A percentile compares a stretch with the other conserved stretches of the same genome.
Conservation (phyloP, 1,139 yeast genomes). For the Pichia sp. region DNA sequence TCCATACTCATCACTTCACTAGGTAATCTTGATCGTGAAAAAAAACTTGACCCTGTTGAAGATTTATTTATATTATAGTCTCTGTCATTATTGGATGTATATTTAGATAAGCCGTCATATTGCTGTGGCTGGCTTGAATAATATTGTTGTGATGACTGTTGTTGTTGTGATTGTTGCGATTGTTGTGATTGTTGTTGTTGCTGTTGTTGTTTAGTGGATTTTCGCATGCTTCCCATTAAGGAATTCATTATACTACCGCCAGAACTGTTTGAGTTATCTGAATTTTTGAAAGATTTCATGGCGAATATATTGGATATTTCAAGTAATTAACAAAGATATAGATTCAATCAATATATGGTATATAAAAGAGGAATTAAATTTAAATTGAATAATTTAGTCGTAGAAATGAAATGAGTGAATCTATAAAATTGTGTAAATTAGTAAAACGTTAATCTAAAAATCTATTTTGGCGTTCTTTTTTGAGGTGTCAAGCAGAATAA, state of each 20-base stretch:
- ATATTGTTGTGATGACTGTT: background rate
- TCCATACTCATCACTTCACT: conserved; percentile 9
- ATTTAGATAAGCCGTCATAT: too few relatives aligned
- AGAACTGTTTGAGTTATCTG: conserved; percentile 1
- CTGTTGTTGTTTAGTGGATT: conserved; percentile 10
- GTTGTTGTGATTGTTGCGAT: background rate
- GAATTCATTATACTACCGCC: conserved; percentile 12
- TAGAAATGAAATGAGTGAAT: too few relatives aligned
- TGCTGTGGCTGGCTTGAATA: background rate
- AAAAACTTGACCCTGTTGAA: conserved; percentile 3
- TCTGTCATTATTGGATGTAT: background rate
- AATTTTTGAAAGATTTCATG: conserved; percentile 4
- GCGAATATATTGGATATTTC: too few relatives aligned
- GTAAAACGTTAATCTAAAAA: too few relatives aligned
- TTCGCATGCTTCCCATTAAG: conserved; percentile 15
- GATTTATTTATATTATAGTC: too few relatives aligned
- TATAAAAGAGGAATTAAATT: too few relatives aligned
- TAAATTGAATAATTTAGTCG: too few relatives aligned
- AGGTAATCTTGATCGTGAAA: conserved; percentile 8
- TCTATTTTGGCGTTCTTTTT: too few relatives aligned
- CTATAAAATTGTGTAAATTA: too few relatives aligned
- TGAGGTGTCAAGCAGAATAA: too few relatives aligned
- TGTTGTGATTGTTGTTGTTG: conserved; percentile 2
- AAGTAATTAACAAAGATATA: too few relatives aligned
- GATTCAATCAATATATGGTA: too few relatives aligned